A percentile compares a stretch with the other conserved stretches of the same genome.
Evolutionary conservation across 129 eudicot species (phyloP).

Genomic region (Kitagawia praeruptora): DNA sequence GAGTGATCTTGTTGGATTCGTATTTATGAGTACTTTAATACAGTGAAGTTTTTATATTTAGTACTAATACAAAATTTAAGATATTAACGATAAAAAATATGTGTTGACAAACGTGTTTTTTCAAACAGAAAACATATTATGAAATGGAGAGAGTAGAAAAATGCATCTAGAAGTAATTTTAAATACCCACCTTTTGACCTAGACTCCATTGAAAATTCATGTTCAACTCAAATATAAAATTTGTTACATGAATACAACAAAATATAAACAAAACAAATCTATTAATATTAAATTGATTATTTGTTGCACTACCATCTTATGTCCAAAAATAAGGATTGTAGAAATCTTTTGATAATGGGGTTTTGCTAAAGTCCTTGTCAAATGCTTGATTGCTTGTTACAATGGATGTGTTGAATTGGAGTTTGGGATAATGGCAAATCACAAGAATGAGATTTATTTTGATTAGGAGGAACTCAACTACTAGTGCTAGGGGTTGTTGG

Average conservation of each 20-base stretch:
- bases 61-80: too few species aligned
- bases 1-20: too few species aligned
- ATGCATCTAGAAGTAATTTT: background rate
- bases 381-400: constrained; percentile 20
- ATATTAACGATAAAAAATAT: too few species aligned
- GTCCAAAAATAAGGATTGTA: constrained; percentile 43
- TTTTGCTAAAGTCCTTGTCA: constrained; percentile 26
- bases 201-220: background rate
- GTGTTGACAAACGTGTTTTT: too few species aligned
- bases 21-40: too few species aligned
- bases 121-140: too few species aligned
- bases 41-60: too few species aligned
- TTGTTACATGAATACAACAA: background rate
- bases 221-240: background rate
- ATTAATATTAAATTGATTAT: background rate
- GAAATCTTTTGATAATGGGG: constrained; percentile 20
- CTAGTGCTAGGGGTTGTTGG: constrained; percentile 42
- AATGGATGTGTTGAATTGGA: constrained; percentile 31
- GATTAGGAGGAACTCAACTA: constrained; percentile 14
- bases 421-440: constrained; percentile 44
- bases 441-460: constrained; percentile 17
- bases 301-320: background rate
- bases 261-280: background rate
- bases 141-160: too few species aligned
- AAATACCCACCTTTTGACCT: constrained; percentile 19